Evolutionary conservation across 1,284 basidiomycete genomes (phyloP), one percentile per base, ranked within the genome.

Genomic region (Tranzscheliella williamsii): DNA sequence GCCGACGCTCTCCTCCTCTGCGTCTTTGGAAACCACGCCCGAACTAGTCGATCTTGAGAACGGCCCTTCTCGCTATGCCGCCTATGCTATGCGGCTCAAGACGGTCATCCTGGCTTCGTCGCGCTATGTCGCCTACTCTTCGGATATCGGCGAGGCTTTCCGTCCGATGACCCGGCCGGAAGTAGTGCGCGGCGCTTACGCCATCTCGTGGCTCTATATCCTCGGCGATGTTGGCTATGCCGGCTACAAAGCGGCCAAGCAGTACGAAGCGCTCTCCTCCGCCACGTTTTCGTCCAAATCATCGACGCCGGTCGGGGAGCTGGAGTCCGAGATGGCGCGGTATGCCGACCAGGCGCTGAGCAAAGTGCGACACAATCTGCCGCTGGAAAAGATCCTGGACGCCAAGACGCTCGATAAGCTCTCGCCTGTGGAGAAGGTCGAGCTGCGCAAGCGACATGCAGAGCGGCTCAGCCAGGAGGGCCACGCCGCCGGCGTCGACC

Each of bases 141-240:
- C 87, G 79, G 91, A 95, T 74, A 81, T 95, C 24, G 92, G 92
- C 48, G 92, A 95, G 79, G 89, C 91, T 0, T 92, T 95, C 79
- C 83, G 91, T 23, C 91, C 91, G 2, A 84, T 94, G 29, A 88
- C 93, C 3, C 84, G 84, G 15, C 89, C 90, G 0, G 83, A 80
- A 65, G 68, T 90, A 12, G 90, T 91, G n/a, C 84, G 83, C 2
- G 86, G 86, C 24, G 89, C 89, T 4, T 94, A 94, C 78, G 90
- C 87, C 20, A 80, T 92, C 49, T 91, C 89, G 0, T 94, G 90
- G 90, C 78, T 88, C 26, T 78, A 83, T 67, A 73, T 82, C 24
- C 75, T 75, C 67, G 90, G 89, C 38, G 92, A 95, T 73, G 90
- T 94, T 30, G 83, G 84, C n/a, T 94, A 91, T 78, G 91, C 93